Evolutionary conservation across 2,329 filamentous ascomycete genomes (phyloP), one percentile per base, ranked within the genome.

Genomic region (Monosporascus sp.): DNA sequence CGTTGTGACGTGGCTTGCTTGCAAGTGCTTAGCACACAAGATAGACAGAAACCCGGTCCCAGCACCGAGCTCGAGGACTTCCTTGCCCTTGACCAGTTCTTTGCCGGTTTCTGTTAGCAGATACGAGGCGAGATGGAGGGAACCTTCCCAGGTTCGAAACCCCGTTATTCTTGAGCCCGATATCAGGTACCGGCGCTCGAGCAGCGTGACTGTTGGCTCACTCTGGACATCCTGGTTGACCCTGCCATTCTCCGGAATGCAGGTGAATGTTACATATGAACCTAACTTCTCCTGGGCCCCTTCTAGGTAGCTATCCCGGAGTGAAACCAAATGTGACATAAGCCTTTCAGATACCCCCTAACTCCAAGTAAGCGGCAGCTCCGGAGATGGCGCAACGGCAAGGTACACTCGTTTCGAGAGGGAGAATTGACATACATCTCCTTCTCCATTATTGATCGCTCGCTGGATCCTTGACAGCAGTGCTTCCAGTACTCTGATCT

Each of bases 121-220:
- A 63, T 82, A 88, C 2, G 79, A 76, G 9, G 77, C 84, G 2
- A 88, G 76, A 59, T 86, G 80, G 4, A 88, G 70, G 7, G 85
- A 81, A 5, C 82, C 85, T 68, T 88, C 85, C 86, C 86, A 88
- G 3, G 86, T 89, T 38, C 85, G 78, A 48, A 85, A 80, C 0
- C 86, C 86, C 0, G 85, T 88, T 2, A 81, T 86, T 9, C 81
- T 79, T 6, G 79, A 80, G 5, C 80, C 77, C 14, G 75, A 77
- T 48, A 84, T 74, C 20, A 83, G 63, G 65, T 79, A 71, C 63
- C 81, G 69, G 68, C 74, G 68, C 69, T 85, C 76, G 56, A 84
- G 68, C 52, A 85, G 70, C 58, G 81, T 78, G 59, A 85, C 48
- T 59, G 74, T 58, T 62, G 70, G 50, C 66, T 69, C 58, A 59